Conservation (phyloP, 2,329 filamentous ascomycete genomes). For the Cladosporium halotolerans region DNA sequence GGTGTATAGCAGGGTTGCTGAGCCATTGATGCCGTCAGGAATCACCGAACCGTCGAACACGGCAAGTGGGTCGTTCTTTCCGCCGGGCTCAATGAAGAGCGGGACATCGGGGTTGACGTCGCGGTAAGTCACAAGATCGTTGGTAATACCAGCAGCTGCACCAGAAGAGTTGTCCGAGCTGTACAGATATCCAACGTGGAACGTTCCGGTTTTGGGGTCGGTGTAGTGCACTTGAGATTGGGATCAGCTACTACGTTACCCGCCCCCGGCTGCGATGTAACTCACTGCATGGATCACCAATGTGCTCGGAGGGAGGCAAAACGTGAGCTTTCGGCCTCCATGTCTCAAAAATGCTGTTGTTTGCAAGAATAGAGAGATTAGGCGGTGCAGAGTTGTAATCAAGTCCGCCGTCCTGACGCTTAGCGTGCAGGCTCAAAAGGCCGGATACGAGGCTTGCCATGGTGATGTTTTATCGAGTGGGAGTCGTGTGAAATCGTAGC, state of each 20-base stretch:
- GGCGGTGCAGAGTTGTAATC: constrained; percentile 34
- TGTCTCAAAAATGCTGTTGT: constrained; percentile 23
- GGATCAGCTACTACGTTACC: constrained; percentile 12
- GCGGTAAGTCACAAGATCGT: constrained; percentile 39
- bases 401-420: constrained; percentile 4
- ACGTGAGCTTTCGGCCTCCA: constrained; percentile 37
- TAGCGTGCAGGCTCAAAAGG: background rate
- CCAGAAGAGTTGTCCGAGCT: constrained; percentile 13
- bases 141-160: constrained; percentile 32
- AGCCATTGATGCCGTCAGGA: constrained; percentile 38
- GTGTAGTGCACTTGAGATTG: constrained; percentile 36
- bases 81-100: constrained; percentile 29
- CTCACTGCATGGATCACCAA: constrained; percentile 21
- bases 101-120: constrained; percentile 29
- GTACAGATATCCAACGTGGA: constrained; percentile 42
- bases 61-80: constrained; percentile 40
- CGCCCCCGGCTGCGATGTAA: background rate
- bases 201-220: constrained; percentile 38
- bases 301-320: constrained; percentile 35
- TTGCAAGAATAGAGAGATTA: constrained; percentile 36
- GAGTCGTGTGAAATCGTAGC: background rate
- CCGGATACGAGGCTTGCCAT: background rate
- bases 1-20: constrained; percentile 41
- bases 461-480: background rate
- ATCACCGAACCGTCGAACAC: constrained; percentile 44